Conservation (phyloP, 371 early-diverging fungal species). For the Mortierella sp. region DNA sequence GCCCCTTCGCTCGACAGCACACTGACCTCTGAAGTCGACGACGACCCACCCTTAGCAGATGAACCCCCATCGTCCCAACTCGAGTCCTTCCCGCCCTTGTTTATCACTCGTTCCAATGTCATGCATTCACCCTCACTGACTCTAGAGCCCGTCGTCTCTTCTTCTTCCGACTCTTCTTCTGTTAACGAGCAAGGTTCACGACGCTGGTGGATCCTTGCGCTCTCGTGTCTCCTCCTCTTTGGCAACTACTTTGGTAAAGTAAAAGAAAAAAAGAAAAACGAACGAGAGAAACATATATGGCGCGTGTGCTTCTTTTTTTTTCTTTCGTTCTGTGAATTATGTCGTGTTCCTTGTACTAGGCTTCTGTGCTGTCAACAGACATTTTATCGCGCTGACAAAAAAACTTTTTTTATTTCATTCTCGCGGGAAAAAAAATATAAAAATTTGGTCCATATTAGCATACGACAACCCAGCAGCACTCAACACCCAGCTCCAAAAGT, state of each 20-base stretch:
- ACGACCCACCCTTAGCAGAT: slow-evolving; percentile 2
- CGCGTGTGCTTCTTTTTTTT: background rate
- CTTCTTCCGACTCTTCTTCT: background rate
- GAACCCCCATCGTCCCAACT: slow-evolving; percentile 19
- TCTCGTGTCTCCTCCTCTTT: slow-evolving; percentile 69
- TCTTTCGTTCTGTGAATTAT: too few species aligned
- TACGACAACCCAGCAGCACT: slow-evolving; percentile 80
- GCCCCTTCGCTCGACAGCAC: slow-evolving; percentile 23
- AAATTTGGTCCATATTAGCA: slow-evolving; percentile 41
- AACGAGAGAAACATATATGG: background rate
- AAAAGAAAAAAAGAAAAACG: background rate
- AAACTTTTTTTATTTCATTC: slow-evolving; percentile 8
- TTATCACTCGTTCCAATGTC: slow-evolving; percentile 30
- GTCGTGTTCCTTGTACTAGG: too few species aligned
- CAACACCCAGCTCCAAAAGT: slow-evolving; percentile 70
- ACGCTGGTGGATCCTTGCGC: slow-evolving; percentile 64
- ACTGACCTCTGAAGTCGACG: slow-evolving; percentile 6
- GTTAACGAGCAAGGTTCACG: background rate
- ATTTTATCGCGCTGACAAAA: slow-evolving; percentile 6
- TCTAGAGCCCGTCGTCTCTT: slow-evolving; percentile 15
- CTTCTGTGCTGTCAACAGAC: background rate
- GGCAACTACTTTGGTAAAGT: slow-evolving; percentile 70
- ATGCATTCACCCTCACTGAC: slow-evolving; percentile 21
- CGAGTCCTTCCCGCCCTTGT: slow-evolving; percentile 44
- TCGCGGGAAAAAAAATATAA: background rate